Base-by-base conservation (phyloP, 139 green algal species). In the Microglena sp. region DNA sequence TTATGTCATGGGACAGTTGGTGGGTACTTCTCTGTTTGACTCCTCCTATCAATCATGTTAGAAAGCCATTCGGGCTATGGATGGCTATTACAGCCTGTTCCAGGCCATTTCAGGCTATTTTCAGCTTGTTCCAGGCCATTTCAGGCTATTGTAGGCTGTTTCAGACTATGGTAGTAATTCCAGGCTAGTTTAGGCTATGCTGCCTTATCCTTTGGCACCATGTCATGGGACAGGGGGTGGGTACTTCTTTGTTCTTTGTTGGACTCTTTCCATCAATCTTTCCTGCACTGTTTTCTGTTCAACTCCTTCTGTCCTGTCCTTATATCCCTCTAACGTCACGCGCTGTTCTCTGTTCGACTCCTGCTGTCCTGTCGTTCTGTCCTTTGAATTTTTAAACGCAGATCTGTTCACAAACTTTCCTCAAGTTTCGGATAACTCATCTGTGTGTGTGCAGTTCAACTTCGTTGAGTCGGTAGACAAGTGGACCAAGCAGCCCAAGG, bases 191-290 rank as follows among this genome's bases (percentile, higher is more conserved):
- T n/a, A n/a, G n/a, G n/a, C n/a, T n/a, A n/a, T n/a, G n/a, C n/a
- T 89, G 83, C 66, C 83, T 87, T 63, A 76, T 85, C 21, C 5
- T 73, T 6, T 78, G 64, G 63, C 84, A 90, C 44, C 15, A 74
- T 60, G 71, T 70, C 59, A 90, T 90, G 77, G 84, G 81, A 0
- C 76, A 84, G 69, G 29, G 60, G 40, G 62, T 82, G 35, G 36
- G 67, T 36, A 6, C 26, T 31, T 5, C 50, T 32, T n/a, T n/a
- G n/a, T n/a, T n/a, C n/a, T n/a, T n/a, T 31, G 24, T 15, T 35
- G 56, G 36, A 63, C 7, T 29, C 31, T 6, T 60, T 8, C 21
- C n/a, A 33, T 60, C 18, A 60, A 22, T 8, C 53, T 33, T 28
- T n/a, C n/a, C n/a, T n/a, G n/a, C n/a, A n/a, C n/a, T n/a, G n/a